phyloP scores from a whole-genome alignment of 2,329 filamentous ascomycete species.

The Fonsecaea pedrosoi region DNA sequence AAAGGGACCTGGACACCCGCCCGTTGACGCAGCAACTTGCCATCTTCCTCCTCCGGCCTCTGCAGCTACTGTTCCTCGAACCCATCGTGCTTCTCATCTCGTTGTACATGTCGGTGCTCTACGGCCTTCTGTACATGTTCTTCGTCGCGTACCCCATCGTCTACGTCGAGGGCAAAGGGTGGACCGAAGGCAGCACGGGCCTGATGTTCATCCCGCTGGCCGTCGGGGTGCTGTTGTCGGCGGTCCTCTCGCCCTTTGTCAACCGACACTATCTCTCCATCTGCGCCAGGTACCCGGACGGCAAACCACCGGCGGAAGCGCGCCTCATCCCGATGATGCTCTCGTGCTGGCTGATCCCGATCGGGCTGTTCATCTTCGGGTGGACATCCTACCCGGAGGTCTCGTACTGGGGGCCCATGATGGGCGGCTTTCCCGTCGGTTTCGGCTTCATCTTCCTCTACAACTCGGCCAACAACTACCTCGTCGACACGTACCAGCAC shows the following conservation, averaged over 20 bases:
- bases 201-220: slow-evolving; percentile 88
- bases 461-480: slow-evolving; percentile 78
- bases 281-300: slow-evolving; percentile 64
- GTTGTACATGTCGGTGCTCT: slow-evolving; percentile 81
- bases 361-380: slow-evolving; percentile 71
- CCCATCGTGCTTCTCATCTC: slow-evolving; percentile 84
- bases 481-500: slow-evolving; percentile 80
- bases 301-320: slow-evolving; percentile 76
- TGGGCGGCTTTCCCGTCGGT: slow-evolving; percentile 74
- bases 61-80: slow-evolving; percentile 83
- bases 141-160: slow-evolving; percentile 65
- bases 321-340: slow-evolving; percentile 84
- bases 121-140: slow-evolving; percentile 65
- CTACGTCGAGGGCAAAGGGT: slow-evolving; percentile 81
- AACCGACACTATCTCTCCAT: slow-evolving; percentile 81
- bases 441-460: slow-evolving; percentile 86
- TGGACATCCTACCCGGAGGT: slow-evolving; percentile 67
- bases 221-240: slow-evolving; percentile 73
- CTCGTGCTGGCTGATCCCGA: slow-evolving; percentile 74
- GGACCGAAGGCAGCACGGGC: slow-evolving; percentile 73
- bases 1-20: slow-evolving; percentile 77
- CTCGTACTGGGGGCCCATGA: slow-evolving; percentile 73
- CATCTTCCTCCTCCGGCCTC: slow-evolving; percentile 79
- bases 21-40: slow-evolving; percentile 71
- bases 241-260: slow-evolving; percentile 71